phyloP scores from a whole-genome alignment of 441 rosid genomes.

The Flueggea neowawraea region DNA sequence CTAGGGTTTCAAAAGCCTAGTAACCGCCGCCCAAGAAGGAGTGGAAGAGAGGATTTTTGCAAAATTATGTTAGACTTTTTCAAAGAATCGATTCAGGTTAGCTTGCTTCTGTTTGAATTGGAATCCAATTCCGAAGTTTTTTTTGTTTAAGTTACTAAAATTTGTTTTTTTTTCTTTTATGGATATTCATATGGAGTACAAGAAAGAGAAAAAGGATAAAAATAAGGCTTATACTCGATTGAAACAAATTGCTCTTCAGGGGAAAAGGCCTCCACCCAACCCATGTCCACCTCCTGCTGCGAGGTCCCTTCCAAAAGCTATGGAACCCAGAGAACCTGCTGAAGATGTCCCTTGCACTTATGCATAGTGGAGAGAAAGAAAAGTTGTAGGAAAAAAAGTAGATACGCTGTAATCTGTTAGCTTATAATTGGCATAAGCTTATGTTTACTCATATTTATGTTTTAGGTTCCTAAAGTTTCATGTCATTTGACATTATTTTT shows the following conservation, averaged over 20 bases:
- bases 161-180: neutral
- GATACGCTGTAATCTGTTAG: too few relatives aligned
- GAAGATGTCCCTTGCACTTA: constrained; percentile 75
- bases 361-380: constrained; percentile 36
- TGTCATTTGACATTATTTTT: neutral
- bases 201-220: constrained; percentile 47
- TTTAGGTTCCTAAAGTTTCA: constrained; percentile 3
- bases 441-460: neutral
- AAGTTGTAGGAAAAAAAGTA: neutral
- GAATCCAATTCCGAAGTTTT: too few relatives aligned
- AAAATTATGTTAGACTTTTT: too few relatives aligned
- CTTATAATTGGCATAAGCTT: constrained; percentile 4
- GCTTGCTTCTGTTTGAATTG: too few relatives aligned
- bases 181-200: constrained; percentile 62
- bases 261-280: constrained; percentile 69
- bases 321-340: constrained; percentile 25
- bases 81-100: too few relatives aligned
- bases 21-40: too few relatives aligned
- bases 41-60: too few relatives aligned
- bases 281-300: constrained; percentile 55
- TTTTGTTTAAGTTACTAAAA: neutral
- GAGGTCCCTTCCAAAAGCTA: constrained; percentile 40
- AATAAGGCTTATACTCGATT: constrained; percentile 62
- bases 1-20: too few relatives aligned
- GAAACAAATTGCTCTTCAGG: constrained; percentile 62